These are phyloP conservation scores for Puccinia novopanici DNA, from an alignment of 1,284 basidiomycete species.

Conservation along the genomic window DNA sequence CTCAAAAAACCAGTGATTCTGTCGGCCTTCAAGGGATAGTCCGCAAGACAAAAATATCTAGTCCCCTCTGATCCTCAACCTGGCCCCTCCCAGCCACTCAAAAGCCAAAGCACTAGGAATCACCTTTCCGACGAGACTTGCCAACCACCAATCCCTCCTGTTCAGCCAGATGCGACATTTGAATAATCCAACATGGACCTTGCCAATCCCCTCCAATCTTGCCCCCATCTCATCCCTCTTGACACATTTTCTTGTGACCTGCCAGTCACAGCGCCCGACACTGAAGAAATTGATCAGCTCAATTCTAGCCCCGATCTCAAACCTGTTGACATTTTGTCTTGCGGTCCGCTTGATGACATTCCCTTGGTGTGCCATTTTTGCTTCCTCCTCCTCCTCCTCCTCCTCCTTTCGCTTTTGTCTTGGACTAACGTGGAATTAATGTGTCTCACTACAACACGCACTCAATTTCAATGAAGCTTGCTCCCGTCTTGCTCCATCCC, in stretches of 20 bases:
- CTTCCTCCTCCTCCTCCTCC: not conserved
- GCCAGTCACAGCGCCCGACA: not conserved
- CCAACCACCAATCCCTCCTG: too few relatives aligned
- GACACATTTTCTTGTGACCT: not conserved
- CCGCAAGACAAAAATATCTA: not conserved
- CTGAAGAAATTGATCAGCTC: not conserved
- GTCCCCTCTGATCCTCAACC: not conserved
- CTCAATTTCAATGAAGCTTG: not conserved
- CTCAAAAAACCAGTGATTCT: too few relatives aligned
- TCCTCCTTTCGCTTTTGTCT: not conserved
- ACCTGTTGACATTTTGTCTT: conserved; percentile 10
- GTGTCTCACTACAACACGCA: not conserved
- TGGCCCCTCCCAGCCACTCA: not conserved
- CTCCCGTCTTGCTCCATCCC: not conserved
- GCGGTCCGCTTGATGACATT: not conserved
- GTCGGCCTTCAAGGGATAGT: too few relatives aligned
- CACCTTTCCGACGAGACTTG: too few relatives aligned
- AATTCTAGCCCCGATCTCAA: too few relatives aligned
- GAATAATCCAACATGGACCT: too few relatives aligned
- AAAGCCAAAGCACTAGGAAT: too few relatives aligned
- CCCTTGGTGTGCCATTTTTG: not conserved
- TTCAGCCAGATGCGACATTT: too few relatives aligned
- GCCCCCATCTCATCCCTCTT: not conserved
- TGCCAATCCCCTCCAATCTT: not conserved
- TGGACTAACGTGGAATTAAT: too few relatives aligned